Conservation (phyloP, 2,329 filamentous ascomycete genomes). For the Colletotrichum plurivorum region DNA sequence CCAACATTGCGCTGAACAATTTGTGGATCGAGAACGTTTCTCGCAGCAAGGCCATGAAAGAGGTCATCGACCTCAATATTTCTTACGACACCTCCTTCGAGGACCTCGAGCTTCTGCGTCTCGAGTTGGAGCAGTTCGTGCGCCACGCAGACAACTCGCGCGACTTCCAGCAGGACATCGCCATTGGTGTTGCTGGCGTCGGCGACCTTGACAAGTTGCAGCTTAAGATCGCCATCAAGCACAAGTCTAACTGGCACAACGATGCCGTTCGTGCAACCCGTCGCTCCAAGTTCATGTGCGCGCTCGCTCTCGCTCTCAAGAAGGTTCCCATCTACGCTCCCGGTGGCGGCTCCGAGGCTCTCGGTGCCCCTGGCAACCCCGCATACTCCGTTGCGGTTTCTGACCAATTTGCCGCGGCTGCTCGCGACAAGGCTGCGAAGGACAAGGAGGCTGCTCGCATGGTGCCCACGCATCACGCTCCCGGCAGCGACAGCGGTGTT, state of each 20-base stretch:
- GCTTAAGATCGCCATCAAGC: slow-evolving; percentile 85
- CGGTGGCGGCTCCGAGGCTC: slow-evolving; percentile 75
- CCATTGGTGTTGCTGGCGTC: slow-evolving; percentile 83
- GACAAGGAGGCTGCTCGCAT: slow-evolving; percentile 77
- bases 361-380: slow-evolving; percentile 81
- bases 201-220: slow-evolving; percentile 90
- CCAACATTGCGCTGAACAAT: slow-evolving; percentile 92
- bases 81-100: slow-evolving; percentile 91
- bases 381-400: slow-evolving; percentile 84
- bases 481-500: slow-evolving; percentile 40
- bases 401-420: slow-evolving; percentile 74
- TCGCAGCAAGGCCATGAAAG: slow-evolving; percentile 92
- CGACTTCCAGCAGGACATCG: slow-evolving; percentile 90
- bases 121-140: slow-evolving; percentile 90
- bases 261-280: slow-evolving; percentile 84
- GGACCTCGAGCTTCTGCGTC: slow-evolving; percentile 86
- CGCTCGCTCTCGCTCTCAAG: slow-evolving; percentile 86
- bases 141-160: slow-evolving; percentile 86
- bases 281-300: slow-evolving; percentile 97
- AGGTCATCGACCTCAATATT: slow-evolving; percentile 84
- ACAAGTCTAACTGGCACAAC: slow-evolving; percentile 95
- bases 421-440: slow-evolving; percentile 71
- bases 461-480: slow-evolving; percentile 62
- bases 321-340: slow-evolving; percentile 89
- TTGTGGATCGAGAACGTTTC: slow-evolving; percentile 97